phyloP scores from a whole-genome alignment of 1,284 basidiomycete genomes.

The Kwoniella shivajii region DNA sequence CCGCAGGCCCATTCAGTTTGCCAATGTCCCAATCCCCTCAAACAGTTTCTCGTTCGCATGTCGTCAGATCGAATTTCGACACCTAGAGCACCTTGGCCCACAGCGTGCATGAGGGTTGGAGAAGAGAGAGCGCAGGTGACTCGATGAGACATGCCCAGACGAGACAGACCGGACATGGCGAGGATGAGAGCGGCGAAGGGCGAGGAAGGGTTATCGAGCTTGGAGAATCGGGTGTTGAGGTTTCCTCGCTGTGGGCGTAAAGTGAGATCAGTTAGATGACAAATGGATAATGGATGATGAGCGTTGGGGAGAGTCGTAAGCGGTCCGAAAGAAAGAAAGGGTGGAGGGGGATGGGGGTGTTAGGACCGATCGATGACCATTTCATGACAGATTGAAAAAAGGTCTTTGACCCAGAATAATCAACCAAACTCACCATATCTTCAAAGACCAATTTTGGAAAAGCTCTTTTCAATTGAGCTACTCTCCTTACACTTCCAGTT shows the following conservation, averaged over 20 bases:
- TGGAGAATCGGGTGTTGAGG: conserved; percentile 76
- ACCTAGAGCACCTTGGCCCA: conserved; percentile 90
- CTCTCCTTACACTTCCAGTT: conserved; percentile 88
- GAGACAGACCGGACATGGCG: conserved; percentile 90
- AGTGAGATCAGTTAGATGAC: neutral
- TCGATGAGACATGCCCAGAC: conserved; percentile 74
- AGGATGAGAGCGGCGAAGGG: conserved; percentile 88
- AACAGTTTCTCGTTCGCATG: conserved; percentile 63
- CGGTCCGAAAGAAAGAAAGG: neutral
- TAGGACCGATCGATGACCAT: no score
- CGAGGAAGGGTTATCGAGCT: conserved; percentile 84
- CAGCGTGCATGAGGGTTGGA: conserved; percentile 81
- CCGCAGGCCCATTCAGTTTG: conserved; percentile 72
- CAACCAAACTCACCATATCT: conserved; percentile 73
- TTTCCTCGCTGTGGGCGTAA: conserved; percentile 57
- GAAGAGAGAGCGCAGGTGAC: conserved; percentile 75
- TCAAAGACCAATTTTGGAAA: conserved; percentile 81
- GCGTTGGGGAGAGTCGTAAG: neutral
- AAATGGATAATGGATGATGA: neutral
- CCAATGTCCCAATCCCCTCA: conserved; percentile 70
- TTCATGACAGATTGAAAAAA: neutral
- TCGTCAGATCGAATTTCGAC: conserved; percentile 84
- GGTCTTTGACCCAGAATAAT: neutral
- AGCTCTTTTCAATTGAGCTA: conserved; percentile 82
- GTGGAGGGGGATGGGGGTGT: neutral